These are phyloP conservation scores for Tephrocybe sp. DNA, from an alignment of 768 basidiomycete genomes.

Conservation along the genomic window DNA sequence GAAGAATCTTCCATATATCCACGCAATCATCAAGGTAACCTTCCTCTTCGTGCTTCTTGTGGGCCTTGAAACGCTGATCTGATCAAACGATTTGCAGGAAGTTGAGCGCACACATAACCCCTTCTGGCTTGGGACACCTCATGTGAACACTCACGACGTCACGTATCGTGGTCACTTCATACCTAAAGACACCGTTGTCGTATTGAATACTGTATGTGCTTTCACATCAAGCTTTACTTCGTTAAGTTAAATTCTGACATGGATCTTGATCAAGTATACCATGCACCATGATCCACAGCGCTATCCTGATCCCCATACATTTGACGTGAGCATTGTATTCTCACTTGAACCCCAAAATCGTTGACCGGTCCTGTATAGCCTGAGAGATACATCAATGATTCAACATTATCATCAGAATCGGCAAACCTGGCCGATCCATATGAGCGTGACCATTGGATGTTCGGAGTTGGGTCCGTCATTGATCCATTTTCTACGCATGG, in stretches of 20 bases:
- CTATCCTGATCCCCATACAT: constrained; percentile 38
- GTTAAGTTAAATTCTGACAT: constrained; percentile 13
- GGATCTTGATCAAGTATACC: constrained; percentile 27
- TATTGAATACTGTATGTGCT: constrained; percentile 35
- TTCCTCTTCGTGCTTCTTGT: constrained; percentile 5
- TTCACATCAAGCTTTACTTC: constrained; percentile 2
- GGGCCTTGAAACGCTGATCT: constrained; percentile 15
- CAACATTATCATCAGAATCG: constrained; percentile 37
- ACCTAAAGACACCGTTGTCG: constrained; percentile 36
- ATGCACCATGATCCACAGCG: constrained; percentile 35
- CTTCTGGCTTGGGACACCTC: constrained; percentile 40
- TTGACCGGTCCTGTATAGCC: constrained; percentile 24
- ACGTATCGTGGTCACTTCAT: constrained; percentile 39
- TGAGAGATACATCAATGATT: constrained; percentile 43
- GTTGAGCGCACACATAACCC: constrained; percentile 35
- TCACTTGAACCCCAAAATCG: background rate
- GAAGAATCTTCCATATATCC: constrained; percentile 33
- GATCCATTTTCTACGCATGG: background rate
- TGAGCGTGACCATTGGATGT: constrained; percentile 51
- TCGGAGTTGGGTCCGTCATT: constrained; percentile 41
- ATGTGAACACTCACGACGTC: constrained; percentile 37
- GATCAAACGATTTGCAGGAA: constrained; percentile 23
- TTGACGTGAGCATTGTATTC: constrained; percentile 21
- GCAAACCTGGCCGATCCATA: constrained; percentile 38
- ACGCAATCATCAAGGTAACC: constrained; percentile 29